These are phyloP conservation scores for Mesembryanthemum crystallinum DNA, from an alignment of 148 eudicot genomes.

Conservation along the genomic window DNA sequence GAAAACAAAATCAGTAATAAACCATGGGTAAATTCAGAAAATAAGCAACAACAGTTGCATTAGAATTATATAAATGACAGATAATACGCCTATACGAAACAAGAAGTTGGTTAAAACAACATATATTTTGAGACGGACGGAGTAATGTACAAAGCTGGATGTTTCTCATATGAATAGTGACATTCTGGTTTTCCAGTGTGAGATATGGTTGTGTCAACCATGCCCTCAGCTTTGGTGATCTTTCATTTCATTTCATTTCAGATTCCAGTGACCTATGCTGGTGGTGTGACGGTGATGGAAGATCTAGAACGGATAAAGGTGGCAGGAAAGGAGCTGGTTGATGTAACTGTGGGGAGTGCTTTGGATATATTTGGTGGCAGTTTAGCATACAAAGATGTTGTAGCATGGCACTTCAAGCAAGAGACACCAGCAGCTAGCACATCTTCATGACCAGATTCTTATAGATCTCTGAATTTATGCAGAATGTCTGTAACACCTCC, in stretches of 20 bases:
- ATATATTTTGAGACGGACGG: too few species aligned
- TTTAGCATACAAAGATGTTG: conserved; percentile 75
- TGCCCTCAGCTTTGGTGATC: not conserved
- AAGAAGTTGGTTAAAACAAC: too few species aligned
- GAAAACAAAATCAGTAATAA: too few species aligned
- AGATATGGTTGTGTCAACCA: not conserved
- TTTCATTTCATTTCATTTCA: conserved; percentile 26
- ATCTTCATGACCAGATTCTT: not conserved
- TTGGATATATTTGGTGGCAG: conserved; percentile 88
- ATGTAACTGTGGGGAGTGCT: conserved; percentile 96
- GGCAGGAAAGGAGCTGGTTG: conserved; percentile 81
- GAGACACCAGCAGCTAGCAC: conserved; percentile 28
- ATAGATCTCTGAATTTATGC: not conserved
- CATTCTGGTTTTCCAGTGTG: not conserved
- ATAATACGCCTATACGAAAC: too few species aligned
- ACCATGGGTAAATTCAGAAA: too few species aligned
- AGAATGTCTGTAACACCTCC: not conserved
- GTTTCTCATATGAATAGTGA: not conserved
- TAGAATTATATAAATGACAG: too few species aligned
- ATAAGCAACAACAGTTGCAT: too few species aligned
- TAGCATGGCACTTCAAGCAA: conserved; percentile 72
- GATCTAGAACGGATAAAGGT: conserved; percentile 79
- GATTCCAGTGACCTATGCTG: conserved; percentile 98
- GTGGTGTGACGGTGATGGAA: conserved; percentile 78
- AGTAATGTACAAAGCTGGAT: not conserved